These are phyloP conservation scores for Trichoderma orchidacearum DNA, from an alignment of 495 filamentous ascomycete species.

Conservation along the genomic window DNA sequence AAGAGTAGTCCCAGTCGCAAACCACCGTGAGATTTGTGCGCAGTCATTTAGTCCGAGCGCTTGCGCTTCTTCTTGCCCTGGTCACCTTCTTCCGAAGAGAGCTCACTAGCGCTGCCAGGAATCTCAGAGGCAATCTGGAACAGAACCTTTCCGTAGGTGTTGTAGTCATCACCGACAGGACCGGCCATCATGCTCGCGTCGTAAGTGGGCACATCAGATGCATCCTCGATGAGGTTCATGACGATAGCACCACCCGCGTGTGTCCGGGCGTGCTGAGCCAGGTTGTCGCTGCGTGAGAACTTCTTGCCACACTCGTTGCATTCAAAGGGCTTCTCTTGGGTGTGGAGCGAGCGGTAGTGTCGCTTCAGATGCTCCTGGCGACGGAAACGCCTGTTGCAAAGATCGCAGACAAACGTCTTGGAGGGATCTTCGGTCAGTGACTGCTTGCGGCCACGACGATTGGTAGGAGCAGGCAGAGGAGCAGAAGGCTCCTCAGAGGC, in stretches of 20 bases:
- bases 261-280: constrained; percentile 89
- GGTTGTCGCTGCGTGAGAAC: constrained; percentile 95
- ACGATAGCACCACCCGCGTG: constrained; percentile 83
- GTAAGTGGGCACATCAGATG: constrained; percentile 33
- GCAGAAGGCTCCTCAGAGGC: constrained; percentile 16
- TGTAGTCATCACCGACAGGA: constrained; percentile 9
- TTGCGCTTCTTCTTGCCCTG: constrained; percentile 64
- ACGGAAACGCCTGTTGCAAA: constrained; percentile 94
- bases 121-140: constrained; percentile 63
- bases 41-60: constrained; percentile 36
- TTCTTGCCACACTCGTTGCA: constrained; percentile 97
- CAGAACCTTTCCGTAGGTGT: constrained; percentile 42
- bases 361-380: constrained; percentile 98
- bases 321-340: constrained; percentile 95
- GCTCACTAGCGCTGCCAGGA: constrained; percentile 43
- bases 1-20: too few relatives aligned
- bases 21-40: constrained; percentile 5
- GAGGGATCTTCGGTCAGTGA: constrained; percentile 95
- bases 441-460: constrained; percentile 95
- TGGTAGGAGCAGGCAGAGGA: constrained; percentile 49
- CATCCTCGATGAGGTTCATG: constrained; percentile 76
- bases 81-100: constrained; percentile 38
- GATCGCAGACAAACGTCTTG: constrained; percentile 93
- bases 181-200: constrained; percentile 13
- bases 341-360: constrained; percentile 96